A percentile compares a stretch with the other conserved stretches of the same genome.
Evolutionary conservation across 2,329 filamentous ascomycete genomes (phyloP).

Genomic region (Blastomyces gilchristii): DNA sequence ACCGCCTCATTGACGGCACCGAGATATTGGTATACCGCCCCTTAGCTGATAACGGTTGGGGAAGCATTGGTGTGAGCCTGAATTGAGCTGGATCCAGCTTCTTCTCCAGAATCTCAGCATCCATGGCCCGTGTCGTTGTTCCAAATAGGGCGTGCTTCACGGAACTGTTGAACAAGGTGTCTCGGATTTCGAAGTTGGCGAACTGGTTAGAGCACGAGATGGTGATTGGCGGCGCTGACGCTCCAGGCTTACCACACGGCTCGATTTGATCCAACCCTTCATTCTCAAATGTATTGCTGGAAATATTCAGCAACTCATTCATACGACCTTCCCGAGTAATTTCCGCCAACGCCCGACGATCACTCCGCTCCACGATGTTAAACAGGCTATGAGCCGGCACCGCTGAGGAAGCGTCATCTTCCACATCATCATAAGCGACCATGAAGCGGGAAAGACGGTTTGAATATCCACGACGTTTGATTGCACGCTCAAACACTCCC

Average conservation of each 20-base stretch:
- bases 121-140: constrained; percentile 47
- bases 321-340: constrained; percentile 64
- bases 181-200: constrained; percentile 51
- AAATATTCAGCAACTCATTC: constrained; percentile 67
- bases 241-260: constrained; percentile 65
- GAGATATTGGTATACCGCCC: constrained; percentile 80
- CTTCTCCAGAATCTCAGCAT: constrained; percentile 62
- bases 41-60: constrained; percentile 68
- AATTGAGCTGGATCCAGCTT: constrained; percentile 51
- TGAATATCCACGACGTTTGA: constrained; percentile 43
- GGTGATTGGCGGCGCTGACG: constrained; percentile 76
- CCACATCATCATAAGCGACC: constrained; percentile 56
- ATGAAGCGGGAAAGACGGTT: constrained; percentile 57
- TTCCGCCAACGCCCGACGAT: constrained; percentile 56
- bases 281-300: constrained; percentile 52
- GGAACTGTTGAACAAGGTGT: constrained; percentile 65
- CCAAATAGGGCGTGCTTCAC: constrained; percentile 70
- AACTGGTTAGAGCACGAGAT: constrained; percentile 63
- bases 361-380: constrained; percentile 62
- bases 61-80: constrained; percentile 60
- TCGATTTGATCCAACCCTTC: constrained; percentile 71
- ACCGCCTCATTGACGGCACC: constrained; percentile 92
- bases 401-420: constrained; percentile 50
- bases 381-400: constrained; percentile 65
- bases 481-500: constrained; percentile 63